Percentiles rank a stretch among this genome's conserved stretches.
These are phyloP conservation scores for Pholiota microspora DNA, from an alignment of 768 basidiomycete genomes.

Conservation along the genomic window DNA sequence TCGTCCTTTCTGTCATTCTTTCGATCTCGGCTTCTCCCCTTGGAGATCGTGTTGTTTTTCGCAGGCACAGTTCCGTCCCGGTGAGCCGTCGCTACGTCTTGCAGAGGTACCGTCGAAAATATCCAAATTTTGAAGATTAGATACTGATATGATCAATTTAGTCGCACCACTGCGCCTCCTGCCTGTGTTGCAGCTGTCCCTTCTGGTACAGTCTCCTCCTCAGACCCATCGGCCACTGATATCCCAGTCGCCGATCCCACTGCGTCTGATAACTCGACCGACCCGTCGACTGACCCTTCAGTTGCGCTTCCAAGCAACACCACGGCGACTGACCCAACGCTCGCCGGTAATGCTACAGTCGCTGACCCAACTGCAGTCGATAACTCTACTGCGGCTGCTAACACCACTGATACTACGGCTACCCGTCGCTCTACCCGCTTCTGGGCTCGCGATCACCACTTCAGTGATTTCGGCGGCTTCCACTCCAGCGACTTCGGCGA, in stretches of 20 bases:
- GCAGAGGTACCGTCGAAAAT: slow-evolving; percentile 24
- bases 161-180: slow-evolving; percentile 30
- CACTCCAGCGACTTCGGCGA: slow-evolving; percentile 8
- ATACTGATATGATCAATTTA: slow-evolving; percentile 8
- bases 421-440: slow-evolving; percentile 18
- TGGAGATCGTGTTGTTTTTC: slow-evolving; percentile 32
- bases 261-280: too few relatives aligned
- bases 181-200: slow-evolving; percentile 26
- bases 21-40: slow-evolving; percentile 30
- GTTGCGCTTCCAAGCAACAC: slow-evolving; percentile 10
- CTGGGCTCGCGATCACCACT: slow-evolving; percentile 14
- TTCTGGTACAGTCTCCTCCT: slow-evolving; percentile 16
- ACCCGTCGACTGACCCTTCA: slow-evolving; percentile 15
- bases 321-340: slow-evolving; percentile 13
- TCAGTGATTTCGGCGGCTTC: slow-evolving; percentile 9
- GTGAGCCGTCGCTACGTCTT: slow-evolving; percentile 30
- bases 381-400: slow-evolving; percentile 13
- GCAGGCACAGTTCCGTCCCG: slow-evolving; percentile 28
- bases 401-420: slow-evolving; percentile 12
- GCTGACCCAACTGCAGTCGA: slow-evolving; percentile 3
- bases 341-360: slow-evolving; percentile 12
- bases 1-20: slow-evolving; percentile 28
- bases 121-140: not conserved
- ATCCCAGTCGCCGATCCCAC: slow-evolving; percentile 19
- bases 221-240: slow-evolving; percentile 20